These are phyloP conservation scores for Scheffersomyces stambukii DNA, from an alignment of 1,139 yeast species.

Conservation along the genomic window DNA sequence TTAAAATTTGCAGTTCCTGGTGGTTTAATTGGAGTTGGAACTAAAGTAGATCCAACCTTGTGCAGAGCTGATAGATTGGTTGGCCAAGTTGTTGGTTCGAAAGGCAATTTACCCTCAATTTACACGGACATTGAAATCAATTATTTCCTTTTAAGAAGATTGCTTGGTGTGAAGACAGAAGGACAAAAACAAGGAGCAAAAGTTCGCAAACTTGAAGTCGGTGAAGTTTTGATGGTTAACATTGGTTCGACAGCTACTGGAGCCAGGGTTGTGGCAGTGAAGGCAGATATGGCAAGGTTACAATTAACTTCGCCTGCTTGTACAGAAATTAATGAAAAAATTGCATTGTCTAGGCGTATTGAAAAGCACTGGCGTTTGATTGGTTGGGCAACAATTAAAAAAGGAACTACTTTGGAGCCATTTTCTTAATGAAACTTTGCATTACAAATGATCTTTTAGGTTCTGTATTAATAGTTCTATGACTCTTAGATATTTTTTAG, in stretches of 20 bases:
- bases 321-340: conserved; percentile 96
- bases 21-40: conserved; percentile 99
- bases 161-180: conserved; percentile 97
- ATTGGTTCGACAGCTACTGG: conserved; percentile 99
- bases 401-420: conserved; percentile 87
- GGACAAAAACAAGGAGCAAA: conserved; percentile 93
- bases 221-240: conserved; percentile 97
- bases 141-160: conserved; percentile 92
- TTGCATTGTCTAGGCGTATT: conserved; percentile 97
- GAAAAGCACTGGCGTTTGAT: conserved; percentile 99
- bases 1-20: conserved; percentile 99
- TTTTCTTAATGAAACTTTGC: conserved; percentile 21
- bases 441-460: too few relatives aligned
- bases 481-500: too few relatives aligned
- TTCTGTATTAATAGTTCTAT: conserved; percentile 18
- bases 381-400: conserved; percentile 99
- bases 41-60: conserved; percentile 96
- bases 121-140: conserved; percentile 97
- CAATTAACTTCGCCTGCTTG: conserved; percentile 97
- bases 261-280: conserved; percentile 96
- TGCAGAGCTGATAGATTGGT: conserved; percentile 99
- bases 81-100: conserved; percentile 98
- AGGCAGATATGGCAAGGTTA: conserved; percentile 99
- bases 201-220: conserved; percentile 89
- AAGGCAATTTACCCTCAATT: conserved; percentile 91